A percentile compares a stretch with the other conserved stretches of the same genome.
These are phyloP conservation scores for Astrothelium macrocarpum DNA, from an alignment of 495 filamentous ascomycete species.

Conservation along the genomic window DNA sequence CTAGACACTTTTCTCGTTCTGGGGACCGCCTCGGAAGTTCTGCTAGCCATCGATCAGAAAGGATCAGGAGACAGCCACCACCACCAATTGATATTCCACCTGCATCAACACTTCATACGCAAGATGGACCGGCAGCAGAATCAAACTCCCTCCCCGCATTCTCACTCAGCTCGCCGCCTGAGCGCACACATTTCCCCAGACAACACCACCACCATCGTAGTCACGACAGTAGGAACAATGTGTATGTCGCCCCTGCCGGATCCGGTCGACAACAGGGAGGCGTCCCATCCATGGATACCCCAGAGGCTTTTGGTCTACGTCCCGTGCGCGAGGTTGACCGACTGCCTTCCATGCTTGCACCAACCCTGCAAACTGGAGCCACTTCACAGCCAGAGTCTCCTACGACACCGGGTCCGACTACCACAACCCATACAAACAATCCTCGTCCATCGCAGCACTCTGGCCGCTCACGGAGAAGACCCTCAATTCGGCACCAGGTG, in stretches of 20 bases:
- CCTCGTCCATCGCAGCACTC: conserved; percentile 24
- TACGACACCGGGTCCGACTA: conserved; percentile 71
- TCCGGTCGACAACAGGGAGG: neutral
- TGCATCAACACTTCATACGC: conserved; percentile 38
- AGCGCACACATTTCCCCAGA: conserved; percentile 57
- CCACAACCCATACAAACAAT: conserved; percentile 20
- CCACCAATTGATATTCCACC: conserved; percentile 69
- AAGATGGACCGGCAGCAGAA: conserved; percentile 47
- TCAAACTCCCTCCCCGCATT: conserved; percentile 54
- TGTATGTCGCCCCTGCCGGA: neutral
- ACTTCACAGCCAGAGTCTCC: conserved; percentile 88
- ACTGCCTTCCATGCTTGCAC: conserved; percentile 66
- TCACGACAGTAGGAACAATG: conserved; percentile 40
- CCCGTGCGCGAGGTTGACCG: conserved; percentile 81
- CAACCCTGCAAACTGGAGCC: conserved; percentile 58
- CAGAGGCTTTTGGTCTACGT: conserved; percentile 64
- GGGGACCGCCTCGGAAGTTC: conserved; percentile 26
- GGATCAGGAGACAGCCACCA: conserved; percentile 52
- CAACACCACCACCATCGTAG: conserved; percentile 52
- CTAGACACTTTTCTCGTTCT: conserved; percentile 24
- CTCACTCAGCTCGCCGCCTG: conserved; percentile 63
- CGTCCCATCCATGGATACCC: conserved; percentile 44
- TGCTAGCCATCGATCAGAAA: conserved; percentile 22
- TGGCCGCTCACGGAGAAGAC: conserved; percentile 45
- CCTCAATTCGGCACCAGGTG: conserved; percentile 76